These are phyloP conservation scores for Tremella yokohamensis DNA, from an alignment of 768 basidiomycete species.

Conservation along the genomic window DNA sequence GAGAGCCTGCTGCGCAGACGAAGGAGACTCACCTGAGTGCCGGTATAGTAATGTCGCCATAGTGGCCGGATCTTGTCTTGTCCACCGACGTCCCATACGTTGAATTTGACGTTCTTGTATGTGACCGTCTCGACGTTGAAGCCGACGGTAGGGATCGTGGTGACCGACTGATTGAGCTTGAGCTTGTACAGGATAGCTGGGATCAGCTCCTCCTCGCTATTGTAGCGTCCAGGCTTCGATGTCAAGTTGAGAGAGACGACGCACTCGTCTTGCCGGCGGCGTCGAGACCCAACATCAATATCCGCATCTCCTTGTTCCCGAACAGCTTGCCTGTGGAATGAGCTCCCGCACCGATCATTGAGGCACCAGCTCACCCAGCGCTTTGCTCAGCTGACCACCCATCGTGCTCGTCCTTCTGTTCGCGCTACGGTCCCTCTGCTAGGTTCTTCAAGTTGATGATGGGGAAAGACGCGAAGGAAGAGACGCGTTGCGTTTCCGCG, in stretches of 20 bases:
- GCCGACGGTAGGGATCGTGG: constrained; percentile 96
- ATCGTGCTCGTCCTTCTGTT: constrained; percentile 20
- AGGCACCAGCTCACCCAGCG: constrained; percentile 35
- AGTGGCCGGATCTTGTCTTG: constrained; percentile 98
- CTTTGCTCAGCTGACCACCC: constrained; percentile 49
- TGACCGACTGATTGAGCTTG: constrained; percentile 97
- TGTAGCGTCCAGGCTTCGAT: background rate
- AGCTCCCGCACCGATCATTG: background rate
- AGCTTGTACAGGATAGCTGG: constrained; percentile 97
- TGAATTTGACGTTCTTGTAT: constrained; percentile 80
- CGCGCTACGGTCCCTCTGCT: background rate
- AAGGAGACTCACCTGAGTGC: constrained; percentile 63
- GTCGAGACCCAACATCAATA: constrained; percentile 94
- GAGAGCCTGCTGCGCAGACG: constrained; percentile 1
- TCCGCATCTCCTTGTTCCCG: constrained; percentile 98
- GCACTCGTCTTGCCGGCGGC: constrained; percentile 97
- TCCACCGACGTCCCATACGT: constrained; percentile 81
- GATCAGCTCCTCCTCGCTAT: constrained; percentile 10
- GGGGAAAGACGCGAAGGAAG: background rate
- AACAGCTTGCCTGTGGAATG: constrained; percentile 72
- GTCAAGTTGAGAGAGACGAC: constrained; percentile 47
- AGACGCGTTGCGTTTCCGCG: background rate
- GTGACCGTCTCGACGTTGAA: constrained; percentile 99
- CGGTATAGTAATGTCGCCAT: constrained; percentile 99
- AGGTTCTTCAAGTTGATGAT: too few relatives aligned